Percentiles rank a stretch among this genome's conserved stretches.
Conservation (phyloP, 2,329 filamentous ascomycete species). For the Trichothecium sympodiale region DNA sequence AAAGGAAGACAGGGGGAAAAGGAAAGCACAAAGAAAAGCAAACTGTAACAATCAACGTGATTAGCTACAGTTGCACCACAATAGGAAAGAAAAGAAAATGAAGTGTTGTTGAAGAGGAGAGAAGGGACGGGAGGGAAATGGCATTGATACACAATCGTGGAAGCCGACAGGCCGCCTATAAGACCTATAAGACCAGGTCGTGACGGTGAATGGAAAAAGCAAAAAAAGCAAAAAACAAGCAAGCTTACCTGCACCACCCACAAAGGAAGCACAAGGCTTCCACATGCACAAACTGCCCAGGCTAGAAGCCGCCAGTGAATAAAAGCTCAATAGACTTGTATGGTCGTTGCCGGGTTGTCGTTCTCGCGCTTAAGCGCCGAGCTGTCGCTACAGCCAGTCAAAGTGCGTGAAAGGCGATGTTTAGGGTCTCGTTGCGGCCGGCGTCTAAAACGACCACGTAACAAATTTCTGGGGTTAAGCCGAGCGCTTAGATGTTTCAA, state of each 20-base stretch:
- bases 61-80: too few relatives aligned
- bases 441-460: slow-evolving; percentile 2
- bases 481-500: neutral
- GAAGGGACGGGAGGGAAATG: too few relatives aligned
- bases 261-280: slow-evolving; percentile 1
- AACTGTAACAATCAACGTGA: neutral
- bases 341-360: neutral
- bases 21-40: slow-evolving; percentile 5
- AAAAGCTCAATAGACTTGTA: neutral
- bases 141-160: too few relatives aligned
- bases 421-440: slow-evolving; percentile 1
- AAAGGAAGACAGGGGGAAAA: slow-evolving; percentile 2
- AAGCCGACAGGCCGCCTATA: neutral
- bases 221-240: slow-evolving; percentile 1
- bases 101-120: too few relatives aligned
- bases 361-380: slow-evolving; percentile 3
- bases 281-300: neutral
- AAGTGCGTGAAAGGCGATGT: neutral
- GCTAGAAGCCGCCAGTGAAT: neutral
- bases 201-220: slow-evolving; percentile 2
- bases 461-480: neutral
- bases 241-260: slow-evolving; percentile 6
- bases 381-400: slow-evolving; percentile 4
- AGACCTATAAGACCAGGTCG: slow-evolving; percentile 1
- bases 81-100: too few relatives aligned